Conservation (phyloP, 495 filamentous ascomycete species). For the Melanomma pulvis-pyrius region DNA sequence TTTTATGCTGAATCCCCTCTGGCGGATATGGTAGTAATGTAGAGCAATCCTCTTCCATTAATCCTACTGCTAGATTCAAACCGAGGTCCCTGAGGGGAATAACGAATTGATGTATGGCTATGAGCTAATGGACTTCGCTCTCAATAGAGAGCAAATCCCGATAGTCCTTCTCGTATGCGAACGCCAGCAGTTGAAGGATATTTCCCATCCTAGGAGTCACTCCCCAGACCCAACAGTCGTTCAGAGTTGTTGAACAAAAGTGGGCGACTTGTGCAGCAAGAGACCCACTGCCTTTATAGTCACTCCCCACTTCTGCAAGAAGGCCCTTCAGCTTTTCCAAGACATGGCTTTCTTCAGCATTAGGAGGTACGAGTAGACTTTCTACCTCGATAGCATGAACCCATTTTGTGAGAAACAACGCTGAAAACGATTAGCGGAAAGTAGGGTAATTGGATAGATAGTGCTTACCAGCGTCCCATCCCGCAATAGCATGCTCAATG, state of each 20-base stretch:
- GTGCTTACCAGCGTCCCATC: conserved; percentile 22
- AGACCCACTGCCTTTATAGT: conserved; percentile 8
- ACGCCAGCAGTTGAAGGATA: conserved; percentile 12
- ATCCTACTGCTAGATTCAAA: too few relatives aligned
- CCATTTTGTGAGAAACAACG: conserved; percentile 28
- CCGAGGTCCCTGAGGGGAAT: too few relatives aligned
- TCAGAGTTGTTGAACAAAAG: conserved; percentile 5
- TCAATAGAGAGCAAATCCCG: background rate
- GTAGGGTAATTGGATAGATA: background rate
- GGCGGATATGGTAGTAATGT: too few relatives aligned
- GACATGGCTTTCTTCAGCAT: conserved; percentile 13
- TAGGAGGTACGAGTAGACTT: background rate
- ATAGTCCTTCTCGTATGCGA: conserved; percentile 3
- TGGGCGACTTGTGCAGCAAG: conserved; percentile 20
- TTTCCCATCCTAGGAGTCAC: conserved; percentile 16
- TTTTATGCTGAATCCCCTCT: too few relatives aligned
- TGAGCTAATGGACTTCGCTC: background rate
- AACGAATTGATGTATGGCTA: too few relatives aligned
- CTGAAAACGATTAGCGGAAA: conserved; percentile 5
- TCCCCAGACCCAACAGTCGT: conserved; percentile 31
- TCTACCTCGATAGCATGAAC: conserved; percentile 23
- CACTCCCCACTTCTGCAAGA: conserved; percentile 20
- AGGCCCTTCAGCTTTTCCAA: conserved; percentile 11
- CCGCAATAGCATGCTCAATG: conserved; percentile 27
- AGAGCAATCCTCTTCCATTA: too few relatives aligned